Evolutionary conservation across 805 yeast species (phyloP).

Genomic region (Lachancea lanzarotensis): DNA sequence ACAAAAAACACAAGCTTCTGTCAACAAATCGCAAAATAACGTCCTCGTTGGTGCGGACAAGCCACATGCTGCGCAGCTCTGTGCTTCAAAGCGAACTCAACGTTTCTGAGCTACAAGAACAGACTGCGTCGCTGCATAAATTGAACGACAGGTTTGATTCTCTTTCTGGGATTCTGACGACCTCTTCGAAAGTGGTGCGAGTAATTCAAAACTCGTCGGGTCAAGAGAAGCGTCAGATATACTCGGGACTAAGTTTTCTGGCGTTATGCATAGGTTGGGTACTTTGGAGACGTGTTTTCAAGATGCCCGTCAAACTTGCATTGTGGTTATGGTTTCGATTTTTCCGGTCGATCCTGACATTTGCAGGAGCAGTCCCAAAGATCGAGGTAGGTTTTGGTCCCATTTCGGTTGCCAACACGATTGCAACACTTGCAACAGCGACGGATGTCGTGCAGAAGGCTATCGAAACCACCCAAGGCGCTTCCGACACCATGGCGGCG

Average conservation of each 20-base stretch:
- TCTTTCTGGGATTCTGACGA: slow-evolving; percentile 24
- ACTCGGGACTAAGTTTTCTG: slow-evolving; percentile 26
- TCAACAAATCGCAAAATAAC: slow-evolving; percentile 27
- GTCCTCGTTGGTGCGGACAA: slow-evolving; percentile 27
- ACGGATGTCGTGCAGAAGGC: not conserved
- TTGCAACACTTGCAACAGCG: not conserved
- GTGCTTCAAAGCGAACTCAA: slow-evolving; percentile 32
- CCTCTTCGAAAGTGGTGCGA: slow-evolving; percentile 28
- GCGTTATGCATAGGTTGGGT: slow-evolving; percentile 29
- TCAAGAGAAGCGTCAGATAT: slow-evolving; percentile 32
- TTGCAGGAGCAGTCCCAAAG: slow-evolving; percentile 22
- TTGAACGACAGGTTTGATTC: slow-evolving; percentile 30
- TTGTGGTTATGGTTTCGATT: slow-evolving; percentile 31
- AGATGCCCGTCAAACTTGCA: slow-evolving; percentile 26
- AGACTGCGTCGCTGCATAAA: slow-evolving; percentile 24
- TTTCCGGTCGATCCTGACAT: slow-evolving; percentile 32
- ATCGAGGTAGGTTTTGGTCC: not conserved
- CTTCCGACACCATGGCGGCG: not conserved
- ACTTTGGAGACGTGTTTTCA: slow-evolving; percentile 32
- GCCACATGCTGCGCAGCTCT: slow-evolving; percentile 29
- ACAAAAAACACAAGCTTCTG: slow-evolving; percentile 13
- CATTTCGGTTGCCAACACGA: not conserved
- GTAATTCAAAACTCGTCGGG: slow-evolving; percentile 28
- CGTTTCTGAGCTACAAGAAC: slow-evolving; percentile 29
- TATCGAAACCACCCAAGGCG: not conserved